These are phyloP conservation scores for Solanum pimpinellifolium DNA, from an alignment of 257 asterid species.

Conservation along the genomic window DNA sequence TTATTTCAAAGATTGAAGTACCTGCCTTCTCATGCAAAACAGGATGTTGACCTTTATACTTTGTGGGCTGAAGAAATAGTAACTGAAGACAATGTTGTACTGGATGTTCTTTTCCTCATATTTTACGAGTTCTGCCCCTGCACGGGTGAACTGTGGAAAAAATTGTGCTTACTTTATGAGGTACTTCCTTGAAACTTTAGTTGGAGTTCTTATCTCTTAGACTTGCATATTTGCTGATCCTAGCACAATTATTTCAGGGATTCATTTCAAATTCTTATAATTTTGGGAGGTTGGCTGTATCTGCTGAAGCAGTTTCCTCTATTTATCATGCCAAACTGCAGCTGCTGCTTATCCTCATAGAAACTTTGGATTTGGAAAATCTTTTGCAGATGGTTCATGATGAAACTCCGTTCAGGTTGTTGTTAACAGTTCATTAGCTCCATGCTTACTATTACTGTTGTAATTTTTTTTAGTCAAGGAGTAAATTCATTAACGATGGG, in stretches of 20 bases:
- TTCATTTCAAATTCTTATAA: conserved; percentile 53
- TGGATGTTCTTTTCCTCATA: conserved; percentile 73
- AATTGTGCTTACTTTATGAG: conserved; percentile 63
- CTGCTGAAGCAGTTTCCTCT: conserved; percentile 57
- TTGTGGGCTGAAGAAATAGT: conserved; percentile 93
- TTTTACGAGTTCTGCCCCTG: conserved; percentile 71
- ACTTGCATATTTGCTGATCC: conserved; percentile 3
- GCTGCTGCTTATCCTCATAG: conserved; percentile 73
- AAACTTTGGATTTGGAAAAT: conserved; percentile 77
- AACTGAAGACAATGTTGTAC: conserved; percentile 68
- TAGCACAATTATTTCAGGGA: conserved; percentile 38
- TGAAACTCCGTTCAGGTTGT: conserved; percentile 86
- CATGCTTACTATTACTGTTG: neutral
- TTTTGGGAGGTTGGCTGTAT: conserved; percentile 63
- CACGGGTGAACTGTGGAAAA: conserved; percentile 71
- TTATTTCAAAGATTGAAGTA: neutral
- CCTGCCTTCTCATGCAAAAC: conserved; percentile 7
- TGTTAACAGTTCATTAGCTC: conserved; percentile 6
- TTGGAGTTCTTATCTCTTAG: conserved; percentile 6
- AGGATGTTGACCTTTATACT: conserved; percentile 72
- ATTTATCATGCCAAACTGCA: conserved; percentile 76
- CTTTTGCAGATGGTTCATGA: conserved; percentile 92
- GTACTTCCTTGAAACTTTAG: conserved; percentile 25
- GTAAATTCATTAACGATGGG: neutral
- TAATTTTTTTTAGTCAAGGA: neutral